These are phyloP conservation scores for Emericellopsis terricola DNA, from an alignment of 495 filamentous ascomycete species.

Conservation along the genomic window DNA sequence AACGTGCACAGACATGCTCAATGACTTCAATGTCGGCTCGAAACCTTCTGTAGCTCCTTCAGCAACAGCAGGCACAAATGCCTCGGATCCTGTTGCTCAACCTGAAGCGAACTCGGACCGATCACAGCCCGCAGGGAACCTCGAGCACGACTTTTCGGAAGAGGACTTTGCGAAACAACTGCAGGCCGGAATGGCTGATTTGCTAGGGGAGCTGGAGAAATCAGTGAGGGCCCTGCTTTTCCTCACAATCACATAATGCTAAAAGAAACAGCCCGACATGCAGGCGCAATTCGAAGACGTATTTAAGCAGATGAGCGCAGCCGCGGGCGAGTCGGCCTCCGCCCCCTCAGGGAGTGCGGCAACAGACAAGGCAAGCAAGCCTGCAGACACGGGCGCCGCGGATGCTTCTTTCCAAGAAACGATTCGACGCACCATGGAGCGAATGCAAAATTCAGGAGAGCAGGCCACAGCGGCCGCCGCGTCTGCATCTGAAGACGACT, in stretches of 20 bases:
- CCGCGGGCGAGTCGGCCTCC: constrained; percentile 4
- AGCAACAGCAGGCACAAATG: no score
- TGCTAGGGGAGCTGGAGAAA: constrained; percentile 52
- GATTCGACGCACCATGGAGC: constrained; percentile 79
- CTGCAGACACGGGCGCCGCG: constrained; percentile 4
- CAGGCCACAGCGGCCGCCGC: constrained; percentile 64
- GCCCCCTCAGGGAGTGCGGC: not conserved
- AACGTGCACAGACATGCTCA: constrained; percentile 53
- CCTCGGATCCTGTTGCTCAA: constrained; percentile 4
- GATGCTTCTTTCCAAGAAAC: constrained; percentile 73
- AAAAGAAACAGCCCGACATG: constrained; percentile 42
- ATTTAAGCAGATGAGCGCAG: constrained; percentile 53
- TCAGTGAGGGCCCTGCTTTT: constrained; percentile 20
- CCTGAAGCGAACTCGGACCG: no score
- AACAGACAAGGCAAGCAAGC: not conserved
- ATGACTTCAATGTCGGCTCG: constrained; percentile 53
- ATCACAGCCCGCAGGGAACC: not conserved
- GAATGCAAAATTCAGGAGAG: constrained; percentile 75
- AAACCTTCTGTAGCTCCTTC: no score
- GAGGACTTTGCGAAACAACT: constrained; percentile 72
- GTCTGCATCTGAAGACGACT: constrained; percentile 52
- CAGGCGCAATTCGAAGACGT: constrained; percentile 73
- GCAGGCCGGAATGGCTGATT: constrained; percentile 69
- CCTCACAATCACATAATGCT: constrained; percentile 3
- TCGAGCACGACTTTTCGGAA: constrained; percentile 26